These are phyloP conservation scores for Globisporangium acanthophoron DNA, from an alignment of 352 stramenopile genomes.

Conservation along the genomic window DNA sequence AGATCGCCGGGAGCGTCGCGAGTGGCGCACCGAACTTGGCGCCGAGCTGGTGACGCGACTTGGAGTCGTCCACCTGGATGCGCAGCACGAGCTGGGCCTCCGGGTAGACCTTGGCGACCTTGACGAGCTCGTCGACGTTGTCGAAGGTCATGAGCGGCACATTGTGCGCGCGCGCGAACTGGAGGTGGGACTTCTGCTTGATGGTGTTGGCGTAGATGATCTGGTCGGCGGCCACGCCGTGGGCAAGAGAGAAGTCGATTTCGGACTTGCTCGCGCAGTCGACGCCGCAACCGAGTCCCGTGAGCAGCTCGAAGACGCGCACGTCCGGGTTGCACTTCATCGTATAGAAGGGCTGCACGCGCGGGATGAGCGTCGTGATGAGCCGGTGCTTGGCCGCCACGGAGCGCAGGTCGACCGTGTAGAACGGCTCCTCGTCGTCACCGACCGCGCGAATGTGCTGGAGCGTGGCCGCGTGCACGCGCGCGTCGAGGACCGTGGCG, in stretches of 20 bases:
- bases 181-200: conserved; percentile 75
- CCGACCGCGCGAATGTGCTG: conserved; percentile 21
- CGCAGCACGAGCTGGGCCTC: conserved; percentile 56
- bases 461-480: conserved; percentile 7
- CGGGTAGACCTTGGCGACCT: conserved; percentile 33
- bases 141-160: conserved; percentile 85
- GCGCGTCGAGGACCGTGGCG: conserved; percentile 5
- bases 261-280: conserved; percentile 86
- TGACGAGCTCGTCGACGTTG: conserved; percentile 79
- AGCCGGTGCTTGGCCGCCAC: conserved; percentile 44
- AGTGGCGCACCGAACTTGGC: conserved; percentile 80
- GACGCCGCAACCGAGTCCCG: conserved; percentile 55
- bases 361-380: conserved; percentile 39
- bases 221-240: conserved; percentile 38
- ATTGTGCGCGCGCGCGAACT: conserved; percentile 43
- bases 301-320: conserved; percentile 39
- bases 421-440: conserved; percentile 51
- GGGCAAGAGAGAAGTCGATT: conserved; percentile 57
- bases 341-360: conserved; percentile 81
- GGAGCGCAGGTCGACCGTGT: conserved; percentile 48
- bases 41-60: conserved; percentile 68
- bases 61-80: conserved; percentile 85
- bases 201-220: conserved; percentile 91
- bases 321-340: conserved; percentile 89
- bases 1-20: conserved; percentile 44